Base-by-base conservation (phyloP, 805 yeast genomes). In the Blastobotrys chiropterorum region DNA sequence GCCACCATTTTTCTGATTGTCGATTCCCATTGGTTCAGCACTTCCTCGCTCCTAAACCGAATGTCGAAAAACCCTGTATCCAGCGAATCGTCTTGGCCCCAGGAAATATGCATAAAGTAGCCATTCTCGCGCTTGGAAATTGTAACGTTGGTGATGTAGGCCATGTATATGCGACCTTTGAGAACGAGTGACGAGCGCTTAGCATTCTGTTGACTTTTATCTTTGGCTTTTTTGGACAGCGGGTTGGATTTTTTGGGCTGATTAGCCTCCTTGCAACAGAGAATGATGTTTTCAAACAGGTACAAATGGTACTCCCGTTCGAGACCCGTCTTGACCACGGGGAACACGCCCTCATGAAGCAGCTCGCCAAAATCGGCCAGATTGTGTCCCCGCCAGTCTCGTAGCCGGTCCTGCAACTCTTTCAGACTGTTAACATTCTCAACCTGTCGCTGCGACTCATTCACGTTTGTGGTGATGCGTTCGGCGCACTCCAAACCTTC, bases 361-460 rank as follows among this genome's bases (percentile, higher is more conserved):
- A 94, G 76, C 53, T 88, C 95, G 21, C 99, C 99, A 66, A 89
- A 87, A 57, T 82, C 84, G 51, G 75, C 75, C 44, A 85, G 72
- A 53, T 83, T 82, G 65, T 88, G 89, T 19, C 97, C 97, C 60
- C 89, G 82, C 99, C 99, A 94, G 69, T 90, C 95, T 19, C 76
- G 73, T 8, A 92, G 95, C 53, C 90, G 79, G 17, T 81, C 86
- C 50, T 78, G 75, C 44, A 94, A 75, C 49, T 83, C 85, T 58
- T 79, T 80, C 42, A 86, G 74, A 38, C 80, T 77, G 53, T 82
- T 85, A 50, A 82, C 78, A 67, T 94, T 94, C 66, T 94, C 99
- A 1, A 94, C 83, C 57, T 86, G 76, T 68, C 99, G 79, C 71
- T 90, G 97, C 16, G 95, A 88, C 67, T 94, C 99, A 70, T 94